Base-by-base conservation (phyloP, 257 asterid species). In the Gentiana macrophylla region DNA sequence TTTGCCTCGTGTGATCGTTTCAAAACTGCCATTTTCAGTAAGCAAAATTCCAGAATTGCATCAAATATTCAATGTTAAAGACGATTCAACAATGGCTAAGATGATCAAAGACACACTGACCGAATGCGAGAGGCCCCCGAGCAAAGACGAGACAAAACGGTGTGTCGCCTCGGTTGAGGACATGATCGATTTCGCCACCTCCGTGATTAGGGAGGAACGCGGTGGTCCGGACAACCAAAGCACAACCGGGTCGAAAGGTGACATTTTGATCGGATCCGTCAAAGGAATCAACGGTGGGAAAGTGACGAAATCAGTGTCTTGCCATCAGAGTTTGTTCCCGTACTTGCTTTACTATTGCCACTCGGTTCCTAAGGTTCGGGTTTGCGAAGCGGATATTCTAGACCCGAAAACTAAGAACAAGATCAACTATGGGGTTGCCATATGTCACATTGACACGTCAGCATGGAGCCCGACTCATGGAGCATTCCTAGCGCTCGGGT, bases 281-380 rank as follows among this genome's bases (percentile, higher is more conserved):
- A 24, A 24, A 24, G 24, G 24, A 24, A 24, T 24, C 24, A 24
- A 24, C 24, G 24, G 24, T 54, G 97, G 94, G 7, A 71, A 66
- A 55, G 81, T 86, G 15, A 84, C 94, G 0, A 80, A 67, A 49
- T 82, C 97, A 8, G 96, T 90, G 59, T 86, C 97, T 0, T 90
- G 97, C 96, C 97, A 0, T 84, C 75, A 24, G 24, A 24, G 24
- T 24, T 24, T 24, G 24, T 24, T 24, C 24, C 24, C 24, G 24
- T 24, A 24, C 70, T 37, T 86, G 60, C 72, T 90, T 4, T 90
- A 86, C 77, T 90, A 86, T 47, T 90, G 97, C 63, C 97, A 90
- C 56, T 90, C 97, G 13, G 97, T 90, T 34, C 97, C 97, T 0
- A 73, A 80, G 11, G 97, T 90, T 54, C 86, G 96, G 83, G 96